Evolutionary conservation across 768 basidiomycete species (phyloP), one percentile per base, ranked within the genome.

Genomic region (Pholiota microspora): DNA sequence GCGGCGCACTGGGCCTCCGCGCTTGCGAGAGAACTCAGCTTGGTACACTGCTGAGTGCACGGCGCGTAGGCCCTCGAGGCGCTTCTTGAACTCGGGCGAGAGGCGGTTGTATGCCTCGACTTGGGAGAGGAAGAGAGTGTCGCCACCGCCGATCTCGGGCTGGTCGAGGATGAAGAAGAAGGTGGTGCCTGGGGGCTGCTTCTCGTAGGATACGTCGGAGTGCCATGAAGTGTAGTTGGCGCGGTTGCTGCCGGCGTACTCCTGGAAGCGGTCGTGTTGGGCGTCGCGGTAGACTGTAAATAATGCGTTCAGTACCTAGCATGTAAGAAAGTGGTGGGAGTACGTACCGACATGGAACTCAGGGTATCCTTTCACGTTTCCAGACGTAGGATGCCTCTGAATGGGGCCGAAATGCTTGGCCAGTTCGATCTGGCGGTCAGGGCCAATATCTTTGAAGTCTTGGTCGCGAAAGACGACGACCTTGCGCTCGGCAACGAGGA

Each of bases 31-130:
- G 54, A 68, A 64, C n/a, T 81, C 78, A 18, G 76, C 77, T 58
- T 85, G 83, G 2, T 65, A 64, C 16, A 82, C 77, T 16, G 80
- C 82, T 4, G 78, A 77, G 61, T 85, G 84, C 6, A 85, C 70
- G 12, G 83, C 81, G 27, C 71, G 67, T 4, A 87, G 72, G 15
- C 82, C 82, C 61, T 83, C 80, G 23, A 86, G 74, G 49, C 77
- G 75, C 56, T 80, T 78, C 65, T 79, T 68, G 73, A 85, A 82
- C 56, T 76, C 80, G 16, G 76, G 75, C 1, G 81, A 83, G 58
- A 85, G 78, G 25, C 79, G 75, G 25, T 78, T 80, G 69, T 83
- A 84, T 0, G 82, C 83, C 59, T 82, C 82, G 28, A 78, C 81
- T 57, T 81, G 79, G 6, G 81, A 82, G 0, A 75, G 64, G 69